These are phyloP conservation scores for Davidsoniella virescens DNA, from an alignment of 2,329 filamentous ascomycete species.

Conservation along the genomic window DNA sequence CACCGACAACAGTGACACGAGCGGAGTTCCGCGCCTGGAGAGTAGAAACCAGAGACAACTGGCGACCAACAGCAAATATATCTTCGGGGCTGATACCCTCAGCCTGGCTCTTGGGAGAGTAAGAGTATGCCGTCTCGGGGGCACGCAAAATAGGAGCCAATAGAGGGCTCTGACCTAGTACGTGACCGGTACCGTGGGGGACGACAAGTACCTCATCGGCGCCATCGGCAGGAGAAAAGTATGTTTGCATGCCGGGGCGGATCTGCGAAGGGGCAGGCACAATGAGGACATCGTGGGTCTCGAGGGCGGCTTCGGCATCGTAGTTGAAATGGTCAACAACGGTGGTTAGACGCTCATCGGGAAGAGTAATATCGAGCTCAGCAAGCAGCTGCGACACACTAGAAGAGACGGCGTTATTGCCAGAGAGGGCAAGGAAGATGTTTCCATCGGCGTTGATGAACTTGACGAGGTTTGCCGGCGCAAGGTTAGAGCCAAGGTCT, in stretches of 20 bases:
- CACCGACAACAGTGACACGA: conserved; percentile 70
- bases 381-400: conserved; percentile 63
- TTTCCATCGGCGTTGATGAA: conserved; percentile 89
- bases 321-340: conserved; percentile 96
- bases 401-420: conserved; percentile 50
- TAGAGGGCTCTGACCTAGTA: conserved; percentile 61
- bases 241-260: conserved; percentile 55
- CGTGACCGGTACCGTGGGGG: conserved; percentile 65
- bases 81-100: conserved; percentile 52
- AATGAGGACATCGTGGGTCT: conserved; percentile 78
- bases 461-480: conserved; percentile 70
- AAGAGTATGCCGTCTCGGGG: conserved; percentile 74
- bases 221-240: conserved; percentile 47
- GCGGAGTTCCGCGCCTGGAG: conserved; percentile 90
- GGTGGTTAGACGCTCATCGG: conserved; percentile 65
- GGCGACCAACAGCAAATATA: conserved; percentile 66
- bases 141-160: conserved; percentile 71
- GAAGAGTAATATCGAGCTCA: conserved; percentile 80
- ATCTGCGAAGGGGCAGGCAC: conserved; percentile 50
- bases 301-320: conserved; percentile 57
- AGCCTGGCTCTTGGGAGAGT: conserved; percentile 77
- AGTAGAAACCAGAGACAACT: conserved; percentile 70
- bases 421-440: conserved; percentile 70
- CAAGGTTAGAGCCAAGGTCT: conserved; percentile 79
- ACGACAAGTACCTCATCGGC: conserved; percentile 53